Evolutionary conservation across 129 eudicot genomes (phyloP).

Genomic region (Calendula officinalis): DNA sequence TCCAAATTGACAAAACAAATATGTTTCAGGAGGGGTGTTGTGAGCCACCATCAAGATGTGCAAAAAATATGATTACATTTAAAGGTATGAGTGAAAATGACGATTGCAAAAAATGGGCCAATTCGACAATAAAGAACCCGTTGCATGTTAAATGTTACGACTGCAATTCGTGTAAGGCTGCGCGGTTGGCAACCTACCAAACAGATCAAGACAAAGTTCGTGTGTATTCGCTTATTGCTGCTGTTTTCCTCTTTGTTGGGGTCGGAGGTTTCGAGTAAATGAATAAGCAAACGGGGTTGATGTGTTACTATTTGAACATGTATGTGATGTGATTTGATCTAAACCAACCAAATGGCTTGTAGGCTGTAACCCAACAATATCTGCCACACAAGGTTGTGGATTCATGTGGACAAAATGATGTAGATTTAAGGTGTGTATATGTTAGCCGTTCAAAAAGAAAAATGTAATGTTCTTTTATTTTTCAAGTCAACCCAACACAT

Average conservation of each 20-base stretch:
- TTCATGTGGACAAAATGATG: too few relatives aligned
- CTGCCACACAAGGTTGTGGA: too few relatives aligned
- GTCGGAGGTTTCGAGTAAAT: slow-evolving; percentile 33
- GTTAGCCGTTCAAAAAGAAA: too few relatives aligned
- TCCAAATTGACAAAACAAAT: too few relatives aligned
- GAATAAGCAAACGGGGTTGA: not conserved
- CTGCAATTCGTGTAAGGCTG: slow-evolving; percentile 39
- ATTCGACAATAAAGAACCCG: slow-evolving; percentile 20
- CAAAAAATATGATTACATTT: slow-evolving; percentile 4
- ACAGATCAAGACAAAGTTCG: slow-evolving; percentile 34
- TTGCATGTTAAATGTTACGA: slow-evolving; percentile 29
- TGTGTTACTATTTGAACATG: slow-evolving; percentile 16
- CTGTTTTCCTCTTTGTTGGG: slow-evolving; percentile 24
- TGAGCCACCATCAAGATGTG: slow-evolving; percentile 34
- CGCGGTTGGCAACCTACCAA: slow-evolving; percentile 35
- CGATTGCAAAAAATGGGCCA: slow-evolving; percentile 33
- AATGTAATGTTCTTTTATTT: too few relatives aligned
- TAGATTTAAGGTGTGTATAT: too few relatives aligned
- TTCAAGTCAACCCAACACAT: too few relatives aligned
- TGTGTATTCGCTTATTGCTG: slow-evolving; percentile 23
- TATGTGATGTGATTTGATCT: slow-evolving; percentile 13
- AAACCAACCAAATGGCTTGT: too few relatives aligned
- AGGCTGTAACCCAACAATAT: too few relatives aligned
- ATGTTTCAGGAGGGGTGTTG: slow-evolving; percentile 43
- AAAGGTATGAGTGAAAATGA: slow-evolving; percentile 22